Evolutionary conservation across 2,329 filamentous ascomycete genomes (phyloP), one percentile per base, ranked within the genome.

Genomic region (Talaromyces atroroseus): DNA sequence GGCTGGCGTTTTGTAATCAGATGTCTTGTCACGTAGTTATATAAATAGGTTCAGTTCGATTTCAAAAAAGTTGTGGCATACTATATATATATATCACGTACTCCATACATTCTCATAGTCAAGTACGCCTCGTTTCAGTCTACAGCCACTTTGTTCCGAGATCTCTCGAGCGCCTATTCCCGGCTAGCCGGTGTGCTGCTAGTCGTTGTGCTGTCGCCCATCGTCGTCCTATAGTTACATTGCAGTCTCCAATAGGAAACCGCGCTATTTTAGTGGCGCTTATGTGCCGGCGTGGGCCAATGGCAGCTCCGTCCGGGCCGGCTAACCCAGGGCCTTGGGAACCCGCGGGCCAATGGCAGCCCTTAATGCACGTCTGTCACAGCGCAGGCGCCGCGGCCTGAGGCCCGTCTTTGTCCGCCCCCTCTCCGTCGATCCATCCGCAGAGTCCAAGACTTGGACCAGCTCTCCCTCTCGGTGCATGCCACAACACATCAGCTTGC

Each of bases 311-410:
- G 26, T 40, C 38, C 40, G 23, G 26, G 34, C 49, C 20, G 45
- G 50, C 56, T 57, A 50, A 57, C 24, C 56, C 56, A 54, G 46
- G 47, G 50, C 46, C 50, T 38, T 58, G 56, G 56, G 52, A 54
- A 45, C 50, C 20, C 20, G n/a, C 10, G 4, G n/a, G 32, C 49
- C 32, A 26, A 26, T 44, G 40, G 23, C 50, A 29, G 49, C 40
- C 5, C n/a, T 18, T n/a, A 42, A 50, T 46, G 54, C 54, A 29
- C 38, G 21, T 46, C 47, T 14, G 32, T 59, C 58, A 59, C 58
- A 54, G 54, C 55, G 46, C 50, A 26, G 58, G 54, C 49, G 57
- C 54, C n/a, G n/a, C n/a, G n/a, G n/a, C n/a, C 38, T 59, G 46
- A 38, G 47, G 42, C 42, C 42, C 12, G 32, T 3, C 29, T 16